A percentile compares a stretch with the other conserved stretches of the same genome.
Evolutionary conservation across 768 basidiomycete species (phyloP).

Genomic region (Lepiota venenata): DNA sequence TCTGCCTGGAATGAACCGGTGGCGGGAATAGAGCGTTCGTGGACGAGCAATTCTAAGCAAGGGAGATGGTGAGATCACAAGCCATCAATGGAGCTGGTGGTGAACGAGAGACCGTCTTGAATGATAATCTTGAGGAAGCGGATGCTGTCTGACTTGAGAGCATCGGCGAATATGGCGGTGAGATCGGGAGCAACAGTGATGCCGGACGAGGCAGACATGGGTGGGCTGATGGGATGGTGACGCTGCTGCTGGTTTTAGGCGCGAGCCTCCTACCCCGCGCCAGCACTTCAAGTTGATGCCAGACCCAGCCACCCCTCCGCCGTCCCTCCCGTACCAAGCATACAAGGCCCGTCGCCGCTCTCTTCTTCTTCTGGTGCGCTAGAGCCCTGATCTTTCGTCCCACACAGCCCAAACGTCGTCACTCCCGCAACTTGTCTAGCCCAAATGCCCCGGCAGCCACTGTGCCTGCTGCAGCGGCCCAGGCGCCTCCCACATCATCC

Average conservation of each 20-base stretch:
- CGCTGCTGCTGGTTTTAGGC: background rate
- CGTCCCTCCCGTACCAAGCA: conserved; percentile 45
- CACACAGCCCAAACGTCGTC: conserved; percentile 43
- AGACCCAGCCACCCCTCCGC: conserved; percentile 20
- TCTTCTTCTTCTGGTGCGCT: conserved; percentile 4
- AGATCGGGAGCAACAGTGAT: conserved; percentile 64
- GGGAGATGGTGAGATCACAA: conserved; percentile 17
- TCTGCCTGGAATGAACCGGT: conserved; percentile 59
- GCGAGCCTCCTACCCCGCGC: background rate
- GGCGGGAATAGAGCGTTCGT: conserved; percentile 46
- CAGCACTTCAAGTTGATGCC: conserved; percentile 22
- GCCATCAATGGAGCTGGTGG: conserved; percentile 11
- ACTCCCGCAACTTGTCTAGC: conserved; percentile 35
- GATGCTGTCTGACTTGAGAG: conserved; percentile 43
- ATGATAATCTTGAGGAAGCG: conserved; percentile 82
- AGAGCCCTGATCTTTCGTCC: conserved; percentile 4
- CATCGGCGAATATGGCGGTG: conserved; percentile 51
- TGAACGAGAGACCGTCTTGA: conserved; percentile 53
- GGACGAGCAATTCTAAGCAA: conserved; percentile 62
- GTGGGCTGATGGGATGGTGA: conserved; percentile 12
- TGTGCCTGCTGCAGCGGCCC: conserved; percentile 23
- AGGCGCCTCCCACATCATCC: conserved; percentile 21
- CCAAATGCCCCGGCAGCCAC: conserved; percentile 24
- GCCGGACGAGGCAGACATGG: conserved; percentile 75
- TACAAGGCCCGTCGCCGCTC: conserved; percentile 37